These are phyloP conservation scores for Crithidia mellificae DNA, from an alignment of 208 protist genomes.

Conservation along the genomic window DNA sequence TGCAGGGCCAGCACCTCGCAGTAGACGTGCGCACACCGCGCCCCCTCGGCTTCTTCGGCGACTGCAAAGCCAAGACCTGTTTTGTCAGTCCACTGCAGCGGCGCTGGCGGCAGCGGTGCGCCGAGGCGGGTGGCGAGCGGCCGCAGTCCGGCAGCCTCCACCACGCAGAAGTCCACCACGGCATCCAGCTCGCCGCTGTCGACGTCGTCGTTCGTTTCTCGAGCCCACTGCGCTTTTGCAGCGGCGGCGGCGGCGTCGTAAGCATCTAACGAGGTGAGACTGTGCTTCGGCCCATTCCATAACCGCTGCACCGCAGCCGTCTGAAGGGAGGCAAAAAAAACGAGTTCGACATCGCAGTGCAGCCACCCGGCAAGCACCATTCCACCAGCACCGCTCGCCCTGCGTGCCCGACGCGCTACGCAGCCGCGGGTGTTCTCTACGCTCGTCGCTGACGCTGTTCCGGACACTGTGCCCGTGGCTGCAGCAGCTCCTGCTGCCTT, in stretches of 20 bases:
- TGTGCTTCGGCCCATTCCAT: slow-evolving; percentile 27
- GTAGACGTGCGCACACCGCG: slow-evolving; percentile 18
- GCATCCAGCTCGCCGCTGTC: not conserved
- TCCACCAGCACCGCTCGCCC: slow-evolving; percentile 2
- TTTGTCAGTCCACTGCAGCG: slow-evolving; percentile 12
- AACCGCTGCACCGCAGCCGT: slow-evolving; percentile 28
- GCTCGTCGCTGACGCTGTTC: no score
- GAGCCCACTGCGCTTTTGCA: no score
- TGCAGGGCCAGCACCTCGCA: slow-evolving; percentile 27
- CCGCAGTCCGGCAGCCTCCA: slow-evolving; percentile 32
- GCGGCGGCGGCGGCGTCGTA: not conserved
- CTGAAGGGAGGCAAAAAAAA: slow-evolving; percentile 16
- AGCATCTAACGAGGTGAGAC: slow-evolving; percentile 14
- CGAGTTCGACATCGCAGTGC: slow-evolving; percentile 47
- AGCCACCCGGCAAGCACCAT: slow-evolving; percentile 38
- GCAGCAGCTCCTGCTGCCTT: not conserved
- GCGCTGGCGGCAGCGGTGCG: slow-evolving; percentile 7
- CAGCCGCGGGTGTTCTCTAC: no score
- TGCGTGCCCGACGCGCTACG: no score
- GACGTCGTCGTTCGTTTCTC: no score
- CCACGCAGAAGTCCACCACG: slow-evolving; percentile 34
- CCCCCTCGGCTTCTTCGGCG: no score
- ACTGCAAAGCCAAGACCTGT: no score
- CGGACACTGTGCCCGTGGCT: no score
- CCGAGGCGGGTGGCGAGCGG: slow-evolving; percentile 11